These are phyloP conservation scores for Blastobotrys serpentis DNA, from an alignment of 1,139 yeast species.

Conservation along the genomic window DNA sequence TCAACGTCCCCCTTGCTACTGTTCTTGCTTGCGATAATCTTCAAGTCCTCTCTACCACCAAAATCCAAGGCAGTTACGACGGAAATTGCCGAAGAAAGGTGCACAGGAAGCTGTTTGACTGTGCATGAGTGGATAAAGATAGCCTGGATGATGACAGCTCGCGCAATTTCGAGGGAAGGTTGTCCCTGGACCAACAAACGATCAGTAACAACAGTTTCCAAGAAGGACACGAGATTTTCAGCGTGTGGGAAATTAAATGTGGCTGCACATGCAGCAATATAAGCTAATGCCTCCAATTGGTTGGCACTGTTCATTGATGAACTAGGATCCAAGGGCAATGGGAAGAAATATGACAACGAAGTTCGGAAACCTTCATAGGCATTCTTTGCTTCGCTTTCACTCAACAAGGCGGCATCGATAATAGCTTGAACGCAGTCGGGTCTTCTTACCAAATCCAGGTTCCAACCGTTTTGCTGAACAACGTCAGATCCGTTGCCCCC, in stretches of 20 bases:
- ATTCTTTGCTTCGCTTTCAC: neutral
- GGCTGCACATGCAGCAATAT: conserved; percentile 2
- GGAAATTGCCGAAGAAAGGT: conserved; percentile 5
- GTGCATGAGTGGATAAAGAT: conserved; percentile 4
- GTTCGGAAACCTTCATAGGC: neutral
- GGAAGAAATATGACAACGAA: neutral
- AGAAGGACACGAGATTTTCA: neutral
- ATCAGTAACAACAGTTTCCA: conserved; percentile 2
- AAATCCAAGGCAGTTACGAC: neutral
- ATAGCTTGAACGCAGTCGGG: conserved; percentile 3
- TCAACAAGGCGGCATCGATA: neutral
- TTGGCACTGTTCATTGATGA: neutral
- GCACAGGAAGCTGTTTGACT: neutral
- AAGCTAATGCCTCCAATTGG: conserved; percentile 1
- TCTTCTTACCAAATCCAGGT: neutral
- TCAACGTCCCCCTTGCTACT: neutral
- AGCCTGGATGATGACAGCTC: conserved; percentile 5
- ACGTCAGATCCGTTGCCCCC: neutral
- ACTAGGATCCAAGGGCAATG: neutral
- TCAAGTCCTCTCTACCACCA: neutral
- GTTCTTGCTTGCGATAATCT: neutral
- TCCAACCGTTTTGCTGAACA: conserved; percentile 6
- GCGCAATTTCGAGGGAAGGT: conserved; percentile 5
- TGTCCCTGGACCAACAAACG: neutral
- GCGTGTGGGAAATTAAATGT: conserved; percentile 1